phyloP scores from a whole-genome alignment of 345 rosid species.

The Murraya koenigii region DNA sequence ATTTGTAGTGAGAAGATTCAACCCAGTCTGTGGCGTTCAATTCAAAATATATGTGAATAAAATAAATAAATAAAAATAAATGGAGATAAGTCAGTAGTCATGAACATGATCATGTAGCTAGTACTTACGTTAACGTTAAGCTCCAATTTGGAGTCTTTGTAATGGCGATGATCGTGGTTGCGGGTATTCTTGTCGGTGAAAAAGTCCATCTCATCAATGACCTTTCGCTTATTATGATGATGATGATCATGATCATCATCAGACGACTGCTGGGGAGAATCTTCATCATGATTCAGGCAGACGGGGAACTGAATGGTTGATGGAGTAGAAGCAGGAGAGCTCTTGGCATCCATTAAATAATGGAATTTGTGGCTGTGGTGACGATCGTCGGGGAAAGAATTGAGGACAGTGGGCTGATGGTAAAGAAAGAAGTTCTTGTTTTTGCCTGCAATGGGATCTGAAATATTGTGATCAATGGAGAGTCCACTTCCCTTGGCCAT shows the following conservation, averaged over 20 bases:
- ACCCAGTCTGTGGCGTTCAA: slow-evolving; percentile 43
- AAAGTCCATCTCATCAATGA: slow-evolving; percentile 55
- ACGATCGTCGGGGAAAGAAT: slow-evolving; percentile 39
- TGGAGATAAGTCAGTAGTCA: not conserved
- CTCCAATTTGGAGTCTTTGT: slow-evolving; percentile 20
- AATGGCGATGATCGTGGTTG: not conserved
- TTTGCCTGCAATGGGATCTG: slow-evolving; percentile 29
- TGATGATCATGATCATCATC: slow-evolving; percentile 19
- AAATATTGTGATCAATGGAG: slow-evolving; percentile 45
- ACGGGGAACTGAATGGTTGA: slow-evolving; percentile 48
- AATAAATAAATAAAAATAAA: not conserved
- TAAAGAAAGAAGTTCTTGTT: slow-evolving; percentile 23
- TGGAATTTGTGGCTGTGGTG: not conserved
- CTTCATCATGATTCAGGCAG: slow-evolving; percentile 14
- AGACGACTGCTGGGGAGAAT: not conserved
- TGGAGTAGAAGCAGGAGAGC: slow-evolving; percentile 23
- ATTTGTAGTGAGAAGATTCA: slow-evolving; percentile 57
- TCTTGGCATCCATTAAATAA: slow-evolving; percentile 17
- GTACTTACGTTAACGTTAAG: slow-evolving; percentile 45
- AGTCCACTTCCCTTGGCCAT: slow-evolving; percentile 60
- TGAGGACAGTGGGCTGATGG: slow-evolving; percentile 39
- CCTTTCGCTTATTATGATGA: slow-evolving; percentile 18
- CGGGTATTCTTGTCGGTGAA: slow-evolving; percentile 30
- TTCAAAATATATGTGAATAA: not conserved
- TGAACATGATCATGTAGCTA: not conserved